phyloP scores from a whole-genome alignment of 2,329 filamentous ascomycete species.

The Penicillium sp. region DNA sequence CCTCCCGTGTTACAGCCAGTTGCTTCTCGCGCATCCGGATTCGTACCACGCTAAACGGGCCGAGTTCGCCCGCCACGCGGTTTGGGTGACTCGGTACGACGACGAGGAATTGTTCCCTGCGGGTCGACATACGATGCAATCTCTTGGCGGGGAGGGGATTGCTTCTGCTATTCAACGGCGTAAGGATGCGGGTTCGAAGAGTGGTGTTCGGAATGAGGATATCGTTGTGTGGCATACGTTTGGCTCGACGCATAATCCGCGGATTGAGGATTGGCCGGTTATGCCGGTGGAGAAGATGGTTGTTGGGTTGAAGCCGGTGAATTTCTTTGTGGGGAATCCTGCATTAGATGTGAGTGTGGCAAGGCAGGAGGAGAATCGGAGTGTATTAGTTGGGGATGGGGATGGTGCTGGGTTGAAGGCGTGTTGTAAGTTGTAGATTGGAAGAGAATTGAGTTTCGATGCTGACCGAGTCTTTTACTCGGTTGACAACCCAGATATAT shows the following conservation, averaged over 20 bases:
- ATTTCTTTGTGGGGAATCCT: slow-evolving; percentile 21
- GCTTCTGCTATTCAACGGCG: slow-evolving; percentile 13
- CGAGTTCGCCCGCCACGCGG: slow-evolving; percentile 47
- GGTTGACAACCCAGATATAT: too few relatives aligned
- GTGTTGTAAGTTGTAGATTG: not conserved
- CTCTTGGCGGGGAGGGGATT: slow-evolving; percentile 22
- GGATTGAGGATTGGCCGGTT: slow-evolving; percentile 39
- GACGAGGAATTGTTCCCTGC: slow-evolving; percentile 48
- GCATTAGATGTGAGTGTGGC: slow-evolving; percentile 18
- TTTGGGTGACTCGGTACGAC: slow-evolving; percentile 49
- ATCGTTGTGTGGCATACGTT: slow-evolving; percentile 38
- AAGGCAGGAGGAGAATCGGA: slow-evolving; percentile 16
- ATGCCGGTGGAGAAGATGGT: slow-evolving; percentile 30
- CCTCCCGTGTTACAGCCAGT: slow-evolving; percentile 49
- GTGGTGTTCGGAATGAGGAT: slow-evolving; percentile 29
- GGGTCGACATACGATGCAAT: slow-evolving; percentile 50
- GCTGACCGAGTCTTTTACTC: too few relatives aligned
- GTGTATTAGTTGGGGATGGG: slow-evolving; percentile 14
- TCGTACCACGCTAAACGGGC: slow-evolving; percentile 47
- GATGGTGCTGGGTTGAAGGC: not conserved
- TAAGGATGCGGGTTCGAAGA: slow-evolving; percentile 13
- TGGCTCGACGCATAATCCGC: slow-evolving; percentile 40
- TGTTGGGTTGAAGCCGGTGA: slow-evolving; percentile 20
- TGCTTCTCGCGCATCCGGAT: slow-evolving; percentile 48
- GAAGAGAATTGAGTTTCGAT: too few relatives aligned